These are phyloP conservation scores for Paramarasmius palmivorus DNA, from an alignment of 1,284 basidiomycete species.

Conservation along the genomic window DNA sequence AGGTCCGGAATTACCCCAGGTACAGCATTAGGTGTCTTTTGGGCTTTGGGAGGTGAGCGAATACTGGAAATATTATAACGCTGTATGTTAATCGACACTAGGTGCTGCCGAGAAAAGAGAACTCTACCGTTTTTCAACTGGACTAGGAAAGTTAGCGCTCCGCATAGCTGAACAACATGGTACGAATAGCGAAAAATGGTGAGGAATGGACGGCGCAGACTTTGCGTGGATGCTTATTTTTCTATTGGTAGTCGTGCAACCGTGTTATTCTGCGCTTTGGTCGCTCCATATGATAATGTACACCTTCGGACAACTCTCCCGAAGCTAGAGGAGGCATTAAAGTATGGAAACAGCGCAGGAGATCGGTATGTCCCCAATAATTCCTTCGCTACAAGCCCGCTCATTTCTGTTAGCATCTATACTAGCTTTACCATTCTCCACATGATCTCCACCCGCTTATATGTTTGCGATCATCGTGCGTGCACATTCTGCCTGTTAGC, in stretches of 20 bases:
- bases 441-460: slow-evolving; percentile 52
- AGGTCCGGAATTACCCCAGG: slow-evolving; percentile 69
- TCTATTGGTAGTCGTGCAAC: slow-evolving; percentile 50
- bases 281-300: slow-evolving; percentile 65
- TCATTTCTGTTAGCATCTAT: slow-evolving; percentile 45
- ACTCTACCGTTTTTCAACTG: slow-evolving; percentile 63
- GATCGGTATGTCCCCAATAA: slow-evolving; percentile 48
- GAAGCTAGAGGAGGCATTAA: slow-evolving; percentile 61
- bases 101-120: slow-evolving; percentile 60
- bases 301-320: slow-evolving; percentile 63
- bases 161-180: slow-evolving; percentile 64
- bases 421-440: slow-evolving; percentile 60
- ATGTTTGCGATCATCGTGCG: slow-evolving; percentile 65
- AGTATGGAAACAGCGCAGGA: slow-evolving; percentile 66
- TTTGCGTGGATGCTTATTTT: slow-evolving; percentile 7
- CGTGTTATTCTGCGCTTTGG: slow-evolving; percentile 59
- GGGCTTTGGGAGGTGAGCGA: slow-evolving; percentile 57
- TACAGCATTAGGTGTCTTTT: slow-evolving; percentile 68
- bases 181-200: slow-evolving; percentile 68
- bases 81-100: slow-evolving; percentile 23
- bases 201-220: slow-evolving; percentile 12
- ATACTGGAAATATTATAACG: neutral
- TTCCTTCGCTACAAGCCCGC: neutral
- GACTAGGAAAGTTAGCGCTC: slow-evolving; percentile 65
- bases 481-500: neutral